Evolutionary conservation across 2,329 filamentous ascomycete species (phyloP).

Genomic region (Botrytis fragariae): DNA sequence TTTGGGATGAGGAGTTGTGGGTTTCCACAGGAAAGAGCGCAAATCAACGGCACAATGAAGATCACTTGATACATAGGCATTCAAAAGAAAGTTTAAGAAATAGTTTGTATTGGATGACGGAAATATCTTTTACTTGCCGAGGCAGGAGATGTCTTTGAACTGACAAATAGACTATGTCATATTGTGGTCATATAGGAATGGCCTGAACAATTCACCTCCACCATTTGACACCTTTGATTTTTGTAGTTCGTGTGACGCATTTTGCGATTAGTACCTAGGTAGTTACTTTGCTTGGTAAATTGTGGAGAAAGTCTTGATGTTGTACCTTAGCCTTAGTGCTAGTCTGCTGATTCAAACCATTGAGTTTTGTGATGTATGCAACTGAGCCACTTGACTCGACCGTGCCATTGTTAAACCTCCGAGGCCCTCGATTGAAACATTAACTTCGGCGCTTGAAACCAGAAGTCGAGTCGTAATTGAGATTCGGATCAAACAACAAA

Average conservation of each 20-base stretch:
- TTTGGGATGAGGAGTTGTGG: neutral
- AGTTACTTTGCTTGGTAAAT: neutral
- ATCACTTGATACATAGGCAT: neutral
- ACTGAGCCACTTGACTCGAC: conserved; percentile 7
- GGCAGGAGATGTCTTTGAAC: neutral
- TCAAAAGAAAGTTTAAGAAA: neutral
- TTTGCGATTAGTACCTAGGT: neutral
- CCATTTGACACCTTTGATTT: neutral
- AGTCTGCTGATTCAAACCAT: conserved; percentile 1
- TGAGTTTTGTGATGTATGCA: neutral
- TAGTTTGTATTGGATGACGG: neutral
- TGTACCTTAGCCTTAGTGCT: neutral
- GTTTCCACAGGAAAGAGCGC: neutral
- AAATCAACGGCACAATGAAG: neutral
- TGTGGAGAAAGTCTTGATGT: neutral
- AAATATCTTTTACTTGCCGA: neutral
- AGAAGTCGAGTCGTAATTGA: neutral
- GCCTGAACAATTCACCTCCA: neutral
- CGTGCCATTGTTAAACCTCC: neutral
- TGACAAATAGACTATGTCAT: conserved; percentile 1
- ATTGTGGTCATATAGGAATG: neutral
- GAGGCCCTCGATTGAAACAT: neutral
- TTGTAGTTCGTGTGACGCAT: neutral
- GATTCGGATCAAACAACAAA: neutral
- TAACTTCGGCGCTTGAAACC: neutral